phyloP scores from a whole-genome alignment of 257 asterid species.

The Anisodus acutangulus region DNA sequence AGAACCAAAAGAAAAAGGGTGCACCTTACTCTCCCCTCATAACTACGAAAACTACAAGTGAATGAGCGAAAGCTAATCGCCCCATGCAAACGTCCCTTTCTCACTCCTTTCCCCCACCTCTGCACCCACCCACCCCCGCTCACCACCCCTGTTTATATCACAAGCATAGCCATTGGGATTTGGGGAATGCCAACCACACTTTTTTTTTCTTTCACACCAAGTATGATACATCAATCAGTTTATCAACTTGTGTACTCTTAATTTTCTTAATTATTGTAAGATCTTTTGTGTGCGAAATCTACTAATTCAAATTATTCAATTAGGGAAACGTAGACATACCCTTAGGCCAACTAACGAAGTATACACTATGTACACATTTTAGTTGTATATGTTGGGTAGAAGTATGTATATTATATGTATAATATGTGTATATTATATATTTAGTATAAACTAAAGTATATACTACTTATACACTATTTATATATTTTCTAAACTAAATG shows the following conservation, averaged over 20 bases:
- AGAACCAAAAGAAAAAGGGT: constrained; percentile 26
- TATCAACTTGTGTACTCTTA: background rate
- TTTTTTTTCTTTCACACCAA: constrained; percentile 21
- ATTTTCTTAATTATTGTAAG: background rate
- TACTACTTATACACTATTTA: too few species aligned
- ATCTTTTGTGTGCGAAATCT: too few species aligned
- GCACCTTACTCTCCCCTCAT: constrained; percentile 39
- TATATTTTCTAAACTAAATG: too few species aligned
- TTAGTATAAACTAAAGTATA: too few species aligned
- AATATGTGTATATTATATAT: too few species aligned
- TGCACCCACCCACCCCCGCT: constrained; percentile 58
- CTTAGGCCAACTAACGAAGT: too few species aligned
- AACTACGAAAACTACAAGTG: constrained; percentile 88
- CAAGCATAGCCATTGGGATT: constrained; percentile 55
- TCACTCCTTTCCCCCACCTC: constrained; percentile 75
- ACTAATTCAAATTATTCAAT: too few species aligned
- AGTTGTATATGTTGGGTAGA: too few species aligned
- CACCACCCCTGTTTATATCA: constrained; percentile 10
- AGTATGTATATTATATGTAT: too few species aligned
- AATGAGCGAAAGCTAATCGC: constrained; percentile 78
- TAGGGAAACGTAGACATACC: too few species aligned
- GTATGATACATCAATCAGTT: background rate
- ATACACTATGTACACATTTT: too few species aligned
- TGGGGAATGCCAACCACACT: constrained; percentile 66
- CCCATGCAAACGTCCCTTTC: constrained; percentile 91